These are phyloP conservation scores for Polytolypa hystricis DNA, from an alignment of 2,329 filamentous ascomycete species.

Conservation along the genomic window DNA sequence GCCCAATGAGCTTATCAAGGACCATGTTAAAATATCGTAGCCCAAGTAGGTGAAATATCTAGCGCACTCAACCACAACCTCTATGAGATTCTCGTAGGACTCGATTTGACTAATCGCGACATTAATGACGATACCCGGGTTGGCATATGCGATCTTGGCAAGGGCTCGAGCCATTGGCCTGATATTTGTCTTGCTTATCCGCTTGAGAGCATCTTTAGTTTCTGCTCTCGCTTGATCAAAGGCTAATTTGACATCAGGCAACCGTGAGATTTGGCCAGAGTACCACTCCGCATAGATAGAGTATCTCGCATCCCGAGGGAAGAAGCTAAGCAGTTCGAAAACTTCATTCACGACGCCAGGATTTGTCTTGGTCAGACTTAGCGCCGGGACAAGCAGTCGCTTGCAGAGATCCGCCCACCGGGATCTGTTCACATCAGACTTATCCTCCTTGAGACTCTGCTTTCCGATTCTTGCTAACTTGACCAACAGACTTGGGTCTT, in stretches of 20 bases:
- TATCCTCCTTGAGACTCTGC: slow-evolving; percentile 59
- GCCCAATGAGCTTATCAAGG: slow-evolving; percentile 62
- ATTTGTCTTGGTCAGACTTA: slow-evolving; percentile 79
- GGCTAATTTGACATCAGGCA: slow-evolving; percentile 65
- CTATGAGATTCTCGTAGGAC: slow-evolving; percentile 87
- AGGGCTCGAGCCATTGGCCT: slow-evolving; percentile 75
- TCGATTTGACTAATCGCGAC: slow-evolving; percentile 86
- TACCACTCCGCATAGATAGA: slow-evolving; percentile 92
- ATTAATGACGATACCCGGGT: slow-evolving; percentile 82
- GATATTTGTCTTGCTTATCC: slow-evolving; percentile 78
- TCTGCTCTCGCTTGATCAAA: slow-evolving; percentile 68
- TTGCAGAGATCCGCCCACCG: slow-evolving; percentile 81
- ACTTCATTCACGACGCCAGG: slow-evolving; percentile 75
- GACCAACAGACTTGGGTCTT: slow-evolving; percentile 63
- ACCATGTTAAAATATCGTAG: slow-evolving; percentile 90
- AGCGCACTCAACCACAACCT: slow-evolving; percentile 87
- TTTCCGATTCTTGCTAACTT: slow-evolving; percentile 80
- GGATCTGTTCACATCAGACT: slow-evolving; percentile 55
- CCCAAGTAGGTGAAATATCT: slow-evolving; percentile 87
- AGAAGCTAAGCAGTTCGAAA: slow-evolving; percentile 70
- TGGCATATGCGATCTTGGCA: slow-evolving; percentile 84
- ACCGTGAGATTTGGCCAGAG: slow-evolving; percentile 61
- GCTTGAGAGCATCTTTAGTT: slow-evolving; percentile 76
- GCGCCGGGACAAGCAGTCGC: slow-evolving; percentile 71
- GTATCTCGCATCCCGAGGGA: slow-evolving; percentile 66